phyloP scores from a whole-genome alignment of 495 filamentous ascomycete species.

The Letharia lupina region DNA sequence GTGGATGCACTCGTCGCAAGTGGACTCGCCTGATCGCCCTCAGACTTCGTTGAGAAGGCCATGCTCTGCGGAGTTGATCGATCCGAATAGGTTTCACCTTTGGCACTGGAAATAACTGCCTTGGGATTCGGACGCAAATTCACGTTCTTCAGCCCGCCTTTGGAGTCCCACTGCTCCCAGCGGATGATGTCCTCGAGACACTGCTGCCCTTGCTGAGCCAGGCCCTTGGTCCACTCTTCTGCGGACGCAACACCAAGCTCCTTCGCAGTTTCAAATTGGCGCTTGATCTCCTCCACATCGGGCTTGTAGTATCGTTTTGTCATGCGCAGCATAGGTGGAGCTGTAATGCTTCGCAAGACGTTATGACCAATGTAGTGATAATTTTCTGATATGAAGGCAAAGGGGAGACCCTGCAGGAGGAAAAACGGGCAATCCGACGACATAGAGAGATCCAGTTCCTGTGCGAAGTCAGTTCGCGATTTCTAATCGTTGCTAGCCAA shows the following conservation, averaged over 20 bases:
- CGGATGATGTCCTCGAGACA: slow-evolving; percentile 46
- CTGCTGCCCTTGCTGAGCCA: slow-evolving; percentile 51
- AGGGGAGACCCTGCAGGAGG: slow-evolving; percentile 54
- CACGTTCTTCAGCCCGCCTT: slow-evolving; percentile 33
- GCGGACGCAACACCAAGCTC: slow-evolving; percentile 50
- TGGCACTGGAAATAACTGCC: slow-evolving; percentile 1
- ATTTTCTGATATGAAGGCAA: slow-evolving; percentile 51
- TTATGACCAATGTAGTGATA: slow-evolving; percentile 48
- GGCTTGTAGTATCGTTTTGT: slow-evolving; percentile 53
- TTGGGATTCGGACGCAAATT: slow-evolving; percentile 15
- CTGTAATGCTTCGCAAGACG: slow-evolving; percentile 38
- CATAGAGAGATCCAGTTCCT: slow-evolving; percentile 61
- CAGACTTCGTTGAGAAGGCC: background rate
- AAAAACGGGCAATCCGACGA: slow-evolving; percentile 47
- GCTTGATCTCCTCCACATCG: slow-evolving; percentile 47
- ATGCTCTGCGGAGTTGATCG: slow-evolving; percentile 21
- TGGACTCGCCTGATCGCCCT: slow-evolving; percentile 8
- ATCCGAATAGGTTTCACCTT: slow-evolving; percentile 13
- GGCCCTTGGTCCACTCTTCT: slow-evolving; percentile 69
- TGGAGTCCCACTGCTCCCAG: slow-evolving; percentile 63
- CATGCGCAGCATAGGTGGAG: slow-evolving; percentile 41
- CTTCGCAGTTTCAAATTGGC: slow-evolving; percentile 49
- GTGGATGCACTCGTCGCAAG: slow-evolving; percentile 9
- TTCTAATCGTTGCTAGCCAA: background rate
- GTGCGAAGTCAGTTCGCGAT: slow-evolving; percentile 7